Conservation (phyloP, 306 rosid genomes). For the Trifolium repens region DNA sequence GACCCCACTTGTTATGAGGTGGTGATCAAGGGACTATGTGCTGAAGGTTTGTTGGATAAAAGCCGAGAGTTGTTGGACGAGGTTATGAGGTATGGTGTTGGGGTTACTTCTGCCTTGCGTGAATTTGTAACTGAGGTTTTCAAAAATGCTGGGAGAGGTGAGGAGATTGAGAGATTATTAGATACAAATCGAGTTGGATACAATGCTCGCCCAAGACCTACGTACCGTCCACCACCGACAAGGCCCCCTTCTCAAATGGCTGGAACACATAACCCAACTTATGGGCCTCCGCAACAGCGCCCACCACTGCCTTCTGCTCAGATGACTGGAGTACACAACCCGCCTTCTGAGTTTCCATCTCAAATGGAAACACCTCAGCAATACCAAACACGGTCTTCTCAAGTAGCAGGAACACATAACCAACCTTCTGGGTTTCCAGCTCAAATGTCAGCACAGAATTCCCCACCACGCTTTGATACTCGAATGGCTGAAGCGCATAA, state of each 20-base stretch:
- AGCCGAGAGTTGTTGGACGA: constrained; percentile 66
- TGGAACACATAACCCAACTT: constrained; percentile 35
- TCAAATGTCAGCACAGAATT: constrained; percentile 46
- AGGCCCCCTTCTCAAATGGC: constrained; percentile 47
- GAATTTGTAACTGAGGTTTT: constrained; percentile 60
- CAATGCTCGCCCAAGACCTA: constrained; percentile 43
- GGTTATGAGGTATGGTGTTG: constrained; percentile 80
- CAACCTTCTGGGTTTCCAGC: constrained; percentile 35
- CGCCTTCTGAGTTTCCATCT: constrained; percentile 36
- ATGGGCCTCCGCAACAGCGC: constrained; percentile 36
- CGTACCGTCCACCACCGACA: constrained; percentile 45
- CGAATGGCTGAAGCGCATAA: constrained; percentile 43
- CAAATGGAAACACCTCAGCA: constrained; percentile 47
- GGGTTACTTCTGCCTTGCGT: constrained; percentile 66
- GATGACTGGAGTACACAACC: constrained; percentile 36
- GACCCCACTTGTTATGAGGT: constrained; percentile 85
- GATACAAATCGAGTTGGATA: constrained; percentile 47
- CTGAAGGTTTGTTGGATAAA: constrained; percentile 59
- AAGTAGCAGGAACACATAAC: constrained; percentile 37
- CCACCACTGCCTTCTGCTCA: constrained; percentile 38
- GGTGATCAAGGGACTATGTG: constrained; percentile 83
- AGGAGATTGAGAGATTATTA: constrained; percentile 74
- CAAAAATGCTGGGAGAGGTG: constrained; percentile 65
- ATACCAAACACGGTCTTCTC: constrained; percentile 36
- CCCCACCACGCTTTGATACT: constrained; percentile 43